Percentiles rank a stretch among this genome's conserved stretches.
Evolutionary conservation across 176 grass and related monocot species (phyloP).

Genomic region (Cocos nucifera): DNA sequence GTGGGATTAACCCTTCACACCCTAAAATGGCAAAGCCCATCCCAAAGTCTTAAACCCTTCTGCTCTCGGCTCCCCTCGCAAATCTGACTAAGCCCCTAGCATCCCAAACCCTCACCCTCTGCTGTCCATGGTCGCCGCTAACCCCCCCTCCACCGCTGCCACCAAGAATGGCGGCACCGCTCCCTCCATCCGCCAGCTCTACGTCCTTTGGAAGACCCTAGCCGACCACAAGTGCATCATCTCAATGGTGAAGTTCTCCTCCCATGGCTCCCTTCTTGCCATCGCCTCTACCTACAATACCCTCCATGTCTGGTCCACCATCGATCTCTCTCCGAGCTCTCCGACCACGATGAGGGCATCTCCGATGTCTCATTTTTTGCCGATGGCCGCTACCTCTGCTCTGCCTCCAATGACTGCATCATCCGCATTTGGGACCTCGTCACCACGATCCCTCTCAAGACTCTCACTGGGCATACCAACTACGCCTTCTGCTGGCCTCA

Average conservation of each 20-base stretch:
- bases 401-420: conserved; percentile 75
- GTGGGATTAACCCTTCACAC: no score
- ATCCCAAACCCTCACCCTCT: no score
- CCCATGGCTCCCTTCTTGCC: conserved; percentile 61
- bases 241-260: conserved; percentile 82
- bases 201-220: conserved; percentile 55
- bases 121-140: conserved; percentile 26
- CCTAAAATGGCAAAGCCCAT: no score
- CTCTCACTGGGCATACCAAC: conserved; percentile 77
- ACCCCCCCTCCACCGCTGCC: conserved; percentile 9
- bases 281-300: conserved; percentile 73
- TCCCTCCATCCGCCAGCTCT: conserved; percentile 17
- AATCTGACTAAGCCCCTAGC: no score
- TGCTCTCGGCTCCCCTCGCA: no score
- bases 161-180: neutral
- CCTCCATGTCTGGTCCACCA: conserved; percentile 55
- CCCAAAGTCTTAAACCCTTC: no score
- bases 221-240: conserved; percentile 44
- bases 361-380: conserved; percentile 88
- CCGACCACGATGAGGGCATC: conserved; percentile 42
- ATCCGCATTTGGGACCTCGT: conserved; percentile 85
- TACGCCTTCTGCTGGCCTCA: conserved; percentile 83
- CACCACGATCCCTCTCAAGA: conserved; percentile 52
- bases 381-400: conserved; percentile 58
- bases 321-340: conserved; percentile 51